Base-by-base conservation (phyloP, 2,329 filamentous ascomycete species). In the Cercospora janseana region DNA sequence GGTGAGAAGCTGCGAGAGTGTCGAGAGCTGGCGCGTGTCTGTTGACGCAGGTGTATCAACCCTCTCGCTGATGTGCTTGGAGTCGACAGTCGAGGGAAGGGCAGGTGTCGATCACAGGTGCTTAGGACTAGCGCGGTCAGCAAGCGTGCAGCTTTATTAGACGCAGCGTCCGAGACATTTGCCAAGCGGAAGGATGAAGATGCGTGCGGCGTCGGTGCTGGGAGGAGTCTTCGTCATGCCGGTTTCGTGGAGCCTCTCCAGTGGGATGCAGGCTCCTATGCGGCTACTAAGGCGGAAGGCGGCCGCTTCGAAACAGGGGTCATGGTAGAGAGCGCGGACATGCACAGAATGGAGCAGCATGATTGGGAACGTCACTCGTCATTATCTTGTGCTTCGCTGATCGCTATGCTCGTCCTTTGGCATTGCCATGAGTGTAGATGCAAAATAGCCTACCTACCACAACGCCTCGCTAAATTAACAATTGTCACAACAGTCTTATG, bases 51-150 rank as follows among this genome's bases (percentile, higher is more conserved):
- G 31, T 13, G 21, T 21, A 27, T n/a, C n/a, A n/a, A n/a, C n/a
- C n/a, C n/a, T n/a, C 15, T 26, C 21, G 24, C 18, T 15, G 23
- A 38, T 23, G 32, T 47, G 34, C 26, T n/a, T 38, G 16, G 34
- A 12, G 23, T 37, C 23, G 34, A 16, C 21, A n/a, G 34, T 38
- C 13, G 34, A 47, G 32, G 31, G 44, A 15, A 16, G 35, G 16
- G 34, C 16, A 47, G 44, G 32, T 47, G 44, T 47, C 44, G 44
- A 47, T 47, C 44, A 40, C 28, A 21, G 28, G 27, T 26, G 29
- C 42, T 45, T 23, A 9, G 35, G 35, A 24, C 16, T 26, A 40
- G 35, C 35, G 35, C 16, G 20, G 35, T 40, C 35, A 40, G 35
- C 9, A 23, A 23, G 20, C 12, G 35, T 40, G 26, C 35, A 40